These are phyloP conservation scores for Cryptosporidium sp. DNA, from an alignment of 169 alveolate species.

Conservation along the genomic window DNA sequence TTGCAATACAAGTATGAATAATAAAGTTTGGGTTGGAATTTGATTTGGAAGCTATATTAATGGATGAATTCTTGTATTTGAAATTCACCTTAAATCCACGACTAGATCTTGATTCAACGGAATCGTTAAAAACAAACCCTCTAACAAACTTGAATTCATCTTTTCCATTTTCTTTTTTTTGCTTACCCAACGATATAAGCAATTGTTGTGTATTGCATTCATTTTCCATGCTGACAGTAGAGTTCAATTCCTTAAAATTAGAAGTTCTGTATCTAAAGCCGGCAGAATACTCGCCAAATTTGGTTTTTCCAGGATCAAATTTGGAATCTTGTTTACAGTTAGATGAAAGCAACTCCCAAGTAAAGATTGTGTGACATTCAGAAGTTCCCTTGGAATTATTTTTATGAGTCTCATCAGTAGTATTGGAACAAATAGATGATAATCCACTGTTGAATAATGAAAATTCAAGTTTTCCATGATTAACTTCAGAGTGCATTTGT, in stretches of 20 bases:
- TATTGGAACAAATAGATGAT: slow-evolving; percentile 23
- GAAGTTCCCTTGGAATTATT: background rate
- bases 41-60: background rate
- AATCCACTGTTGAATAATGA: slow-evolving; percentile 64
- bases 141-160: background rate
- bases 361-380: slow-evolving; percentile 22
- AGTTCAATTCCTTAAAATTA: background rate
- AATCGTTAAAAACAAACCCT: slow-evolving; percentile 22
- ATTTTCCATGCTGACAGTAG: background rate
- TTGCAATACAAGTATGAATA: slow-evolving; percentile 40
- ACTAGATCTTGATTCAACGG: slow-evolving; percentile 21
- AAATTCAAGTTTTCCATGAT: slow-evolving; percentile 1
- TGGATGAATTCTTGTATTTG: background rate
- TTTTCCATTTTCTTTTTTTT: background rate
- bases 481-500: background rate
- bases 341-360: slow-evolving; percentile 33
- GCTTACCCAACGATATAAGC: background rate
- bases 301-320: slow-evolving; percentile 36
- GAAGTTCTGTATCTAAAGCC: slow-evolving; percentile 67
- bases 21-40: background rate
- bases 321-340: slow-evolving; percentile 4
- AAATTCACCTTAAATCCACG: slow-evolving; percentile 23
- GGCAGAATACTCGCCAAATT: slow-evolving; percentile 39
- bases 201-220: background rate
- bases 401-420: background rate